Evolutionary conservation across 2,329 filamentous ascomycete genomes (phyloP), one percentile per base, ranked within the genome.

Genomic region (Beauveria medogensis): DNA sequence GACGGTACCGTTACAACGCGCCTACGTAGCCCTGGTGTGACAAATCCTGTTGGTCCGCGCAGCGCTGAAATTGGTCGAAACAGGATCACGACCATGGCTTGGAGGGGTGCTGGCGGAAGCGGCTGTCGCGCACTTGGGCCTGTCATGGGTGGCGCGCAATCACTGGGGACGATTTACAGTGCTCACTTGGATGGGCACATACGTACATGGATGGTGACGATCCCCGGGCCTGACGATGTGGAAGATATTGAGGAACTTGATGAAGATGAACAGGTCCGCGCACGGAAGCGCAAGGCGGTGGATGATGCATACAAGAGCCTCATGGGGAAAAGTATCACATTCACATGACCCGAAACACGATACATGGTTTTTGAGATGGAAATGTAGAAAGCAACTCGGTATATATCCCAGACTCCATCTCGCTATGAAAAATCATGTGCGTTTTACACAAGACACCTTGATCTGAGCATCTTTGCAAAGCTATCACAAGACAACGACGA

Each of bases 101-200:
- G 92, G 91, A 77, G 82, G 59, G 80, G 82, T 2, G 59, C 59
- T 6, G 75, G 78, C 3, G 82, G 83, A 1, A 89, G 90, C 37
- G 79, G 82, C 24, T 80, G 81, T 16, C 76, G 77, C 2, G 80
- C 79, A 3, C 78, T 78, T 7, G 85, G 84, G 0, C 71, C 87
- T 1, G 86, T 88, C 65, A 82, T 83, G 77, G 82, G 82, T 4
- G 82, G 82, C 2, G 75, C 72, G 2, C 82, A 79, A 63, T 77
- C 77, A 22, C 66, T 78, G 5, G 82, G 82, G 0, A 80, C 77
- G 9, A 69, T 97, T 61, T 95, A 91, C 74, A 94, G 91, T 58
- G 88, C 86, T 2, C 91, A 96, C 68, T 80, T 87, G 3, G 91
- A 97, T 70, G 93, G 93, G 0, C 88, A 87, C 57, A 93, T 97